A percentile compares a stretch with the other conserved stretches of the same genome.
Evolutionary conservation across 345 rosid genomes (phyloP).

Genomic region (Passiflora organensis): DNA sequence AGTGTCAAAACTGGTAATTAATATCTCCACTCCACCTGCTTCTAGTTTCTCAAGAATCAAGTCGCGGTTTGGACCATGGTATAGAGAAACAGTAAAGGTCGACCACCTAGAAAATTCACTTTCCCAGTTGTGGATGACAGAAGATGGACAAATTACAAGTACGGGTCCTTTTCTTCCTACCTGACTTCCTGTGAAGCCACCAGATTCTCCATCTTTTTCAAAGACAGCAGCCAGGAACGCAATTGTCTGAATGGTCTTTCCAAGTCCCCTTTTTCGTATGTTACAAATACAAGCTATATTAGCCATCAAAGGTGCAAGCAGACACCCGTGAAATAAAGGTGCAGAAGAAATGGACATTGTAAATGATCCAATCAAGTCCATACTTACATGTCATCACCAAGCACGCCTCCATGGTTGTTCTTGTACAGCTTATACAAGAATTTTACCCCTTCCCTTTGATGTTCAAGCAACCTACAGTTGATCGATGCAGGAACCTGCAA

Average conservation of each 20-base stretch:
- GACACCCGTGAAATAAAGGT: no score
- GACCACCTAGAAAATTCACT: slow-evolving; percentile 86
- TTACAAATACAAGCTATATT: not conserved
- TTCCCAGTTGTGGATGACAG: slow-evolving; percentile 93
- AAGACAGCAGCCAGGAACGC: slow-evolving; percentile 86
- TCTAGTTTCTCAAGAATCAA: slow-evolving; percentile 64
- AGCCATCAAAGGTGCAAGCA: not conserved
- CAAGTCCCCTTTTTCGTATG: slow-evolving; percentile 61
- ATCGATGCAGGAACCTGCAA: slow-evolving; percentile 81
- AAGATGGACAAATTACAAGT: slow-evolving; percentile 76
- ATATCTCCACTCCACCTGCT: slow-evolving; percentile 59
- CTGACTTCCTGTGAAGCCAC: slow-evolving; percentile 28
- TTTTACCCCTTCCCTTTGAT: slow-evolving; percentile 78
- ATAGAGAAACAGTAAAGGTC: slow-evolving; percentile 55
- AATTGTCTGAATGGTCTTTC: slow-evolving; percentile 93
- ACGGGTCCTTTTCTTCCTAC: slow-evolving; percentile 43
- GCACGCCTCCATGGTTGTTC: slow-evolving; percentile 86
- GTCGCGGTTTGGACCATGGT: slow-evolving; percentile 80
- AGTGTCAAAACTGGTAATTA: slow-evolving; percentile 79
- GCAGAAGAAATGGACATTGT: not conserved
- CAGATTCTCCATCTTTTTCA: slow-evolving; percentile 60
- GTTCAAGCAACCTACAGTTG: slow-evolving; percentile 82
- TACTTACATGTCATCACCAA: slow-evolving; percentile 95
- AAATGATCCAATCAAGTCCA: no score
- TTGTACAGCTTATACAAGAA: slow-evolving; percentile 62